Conservation (phyloP, 345 rosid genomes). For the Orychophragmus violaceus region DNA sequence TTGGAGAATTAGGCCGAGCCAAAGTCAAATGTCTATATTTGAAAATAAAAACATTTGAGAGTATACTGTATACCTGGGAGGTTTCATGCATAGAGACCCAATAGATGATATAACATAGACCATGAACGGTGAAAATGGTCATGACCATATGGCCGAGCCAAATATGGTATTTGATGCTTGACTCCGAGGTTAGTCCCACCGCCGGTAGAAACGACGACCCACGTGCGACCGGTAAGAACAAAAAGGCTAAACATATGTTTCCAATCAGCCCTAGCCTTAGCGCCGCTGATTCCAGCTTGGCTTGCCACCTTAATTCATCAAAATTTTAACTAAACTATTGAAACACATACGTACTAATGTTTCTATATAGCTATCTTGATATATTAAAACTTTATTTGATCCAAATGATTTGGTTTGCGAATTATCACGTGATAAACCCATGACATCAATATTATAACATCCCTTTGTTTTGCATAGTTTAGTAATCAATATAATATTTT, state of each 20-base stretch:
- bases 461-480: neutral
- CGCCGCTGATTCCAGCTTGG: constrained; percentile 32
- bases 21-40: neutral
- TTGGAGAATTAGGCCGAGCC: neutral
- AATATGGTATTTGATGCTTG: constrained; percentile 82
- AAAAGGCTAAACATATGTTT: constrained; percentile 49
- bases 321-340: neutral
- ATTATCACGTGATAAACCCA: neutral
- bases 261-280: constrained; percentile 55
- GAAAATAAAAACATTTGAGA: neutral
- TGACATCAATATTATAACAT: neutral
- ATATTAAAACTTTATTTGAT: too few relatives aligned
- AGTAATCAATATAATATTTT: neutral
- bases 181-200: constrained; percentile 71
- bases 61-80: constrained; percentile 49
- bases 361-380: too few relatives aligned
- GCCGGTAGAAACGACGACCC: constrained; percentile 63
- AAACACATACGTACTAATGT: neutral
- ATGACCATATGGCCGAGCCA: constrained; percentile 82
- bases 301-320: constrained; percentile 50
- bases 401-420: neutral
- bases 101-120: constrained; percentile 41
- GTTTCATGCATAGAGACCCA: constrained; percentile 38
- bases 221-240: constrained; percentile 80
- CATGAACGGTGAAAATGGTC: constrained; percentile 58